Base-by-base conservation (phyloP, 768 basidiomycete genomes). In the Lactarius vividus region DNA sequence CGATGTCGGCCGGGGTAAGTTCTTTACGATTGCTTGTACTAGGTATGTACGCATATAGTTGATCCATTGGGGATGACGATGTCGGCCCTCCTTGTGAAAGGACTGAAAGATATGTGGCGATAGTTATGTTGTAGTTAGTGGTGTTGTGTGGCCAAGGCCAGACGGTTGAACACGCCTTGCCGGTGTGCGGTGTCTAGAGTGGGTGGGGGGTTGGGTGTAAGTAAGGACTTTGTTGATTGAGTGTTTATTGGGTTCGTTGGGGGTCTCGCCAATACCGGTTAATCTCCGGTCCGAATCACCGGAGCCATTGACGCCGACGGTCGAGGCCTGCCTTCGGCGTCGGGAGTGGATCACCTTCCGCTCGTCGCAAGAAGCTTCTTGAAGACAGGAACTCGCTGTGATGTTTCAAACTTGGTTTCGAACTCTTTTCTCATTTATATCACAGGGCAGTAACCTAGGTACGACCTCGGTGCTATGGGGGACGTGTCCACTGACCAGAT, bases 71-170 rank as follows among this genome's bases (percentile, higher is more conserved):
- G 54, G 15, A 35, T 46, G 33, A 1, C 5, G n/a, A n/a, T 18
- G 28, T 31, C 28, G 13, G 26, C 5, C 26, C 26, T 28, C 26
- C 26, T 28, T 9, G 15, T 13, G 26, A 44, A n/a, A n/a, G 46
- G 46, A 49, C 23, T 6, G n/a, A 49, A 4, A 49, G 44, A 46
- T 11, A 46, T 46, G 44, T 46, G 44, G 46, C 0, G 16, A 56
- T 16, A 31, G 40, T 11, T 8, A 13, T 15, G 31, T 15, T 6
- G 28, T 23, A 35, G 49, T 53, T 31, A 78, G 63, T 0, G 72
- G 69, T 23, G 31, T 20, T n/a, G 29, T 28, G 44, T 57, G 37
- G 10, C n/a, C 15, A 54, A 58, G 57, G 37, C 18, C 15, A 8
- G 57, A 18, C 20, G 46, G 44, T 29, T n/a, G 62, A 57, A 18